Conservation (phyloP, 352 stramenopile species). For the Plasmopara muralis region DNA sequence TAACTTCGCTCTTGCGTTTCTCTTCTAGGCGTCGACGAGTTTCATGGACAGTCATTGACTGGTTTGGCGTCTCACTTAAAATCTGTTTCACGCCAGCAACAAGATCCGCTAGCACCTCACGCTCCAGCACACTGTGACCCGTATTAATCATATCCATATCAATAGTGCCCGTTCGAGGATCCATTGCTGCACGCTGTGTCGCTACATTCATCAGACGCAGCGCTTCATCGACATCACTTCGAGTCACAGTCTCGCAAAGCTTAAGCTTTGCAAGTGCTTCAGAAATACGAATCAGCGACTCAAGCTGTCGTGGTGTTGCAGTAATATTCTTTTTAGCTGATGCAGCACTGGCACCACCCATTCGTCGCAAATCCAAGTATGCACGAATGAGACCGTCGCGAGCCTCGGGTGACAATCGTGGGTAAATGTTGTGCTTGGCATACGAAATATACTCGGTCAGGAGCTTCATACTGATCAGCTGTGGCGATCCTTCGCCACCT, state of each 20-base stretch:
- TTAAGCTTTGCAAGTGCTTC: conserved; percentile 95
- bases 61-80: conserved; percentile 45
- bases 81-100: conserved; percentile 52
- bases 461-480: conserved; percentile 76
- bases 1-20: conserved; percentile 67
- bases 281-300: conserved; percentile 97
- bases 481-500: conserved; percentile 24
- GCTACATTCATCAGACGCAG: conserved; percentile 96
- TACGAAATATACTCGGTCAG: conserved; percentile 96
- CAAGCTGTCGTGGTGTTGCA: conserved; percentile 96
- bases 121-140: conserved; percentile 86
- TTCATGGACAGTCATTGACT: conserved; percentile 81
- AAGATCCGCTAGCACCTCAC: conserved; percentile 64
- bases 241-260: conserved; percentile 61
- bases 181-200: conserved; percentile 95
- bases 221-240: conserved; percentile 91
- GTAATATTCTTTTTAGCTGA: conserved; percentile 94
- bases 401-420: conserved; percentile 87
- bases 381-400: conserved; percentile 86
- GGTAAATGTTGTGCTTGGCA: conserved; percentile 89
- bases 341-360: conserved; percentile 51
- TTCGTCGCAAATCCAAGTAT: conserved; percentile 90
- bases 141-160: conserved; percentile 99
- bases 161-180: conserved; percentile 97
- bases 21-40: conserved; percentile 83